These are phyloP conservation scores for Prunus yedoensis DNA, from an alignment of 331 rosid genomes.

Conservation along the genomic window DNA sequence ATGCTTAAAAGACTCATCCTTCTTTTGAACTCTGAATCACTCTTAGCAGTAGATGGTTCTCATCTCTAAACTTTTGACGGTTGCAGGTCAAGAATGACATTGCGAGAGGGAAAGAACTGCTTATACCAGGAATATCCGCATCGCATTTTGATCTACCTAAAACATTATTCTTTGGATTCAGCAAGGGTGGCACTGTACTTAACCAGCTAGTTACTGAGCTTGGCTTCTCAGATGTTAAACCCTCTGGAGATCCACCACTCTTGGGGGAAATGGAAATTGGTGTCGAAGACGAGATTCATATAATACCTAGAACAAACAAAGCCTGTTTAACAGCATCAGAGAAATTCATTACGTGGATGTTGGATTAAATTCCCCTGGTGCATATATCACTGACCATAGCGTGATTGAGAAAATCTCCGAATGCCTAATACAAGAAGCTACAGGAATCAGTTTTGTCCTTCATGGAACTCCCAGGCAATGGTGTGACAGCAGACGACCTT, in stretches of 20 bases:
- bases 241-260: slow-evolving; percentile 10
- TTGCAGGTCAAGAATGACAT: slow-evolving; percentile 48
- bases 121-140: slow-evolving; percentile 12
- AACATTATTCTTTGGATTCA: slow-evolving; percentile 75
- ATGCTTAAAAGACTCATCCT: background rate
- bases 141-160: slow-evolving; percentile 33
- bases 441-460: slow-evolving; percentile 51
- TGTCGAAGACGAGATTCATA: slow-evolving; percentile 23
- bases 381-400: slow-evolving; percentile 55
- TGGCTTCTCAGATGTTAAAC: slow-evolving; percentile 40
- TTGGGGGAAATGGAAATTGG: slow-evolving; percentile 23
- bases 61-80: background rate
- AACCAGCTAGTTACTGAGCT: slow-evolving; percentile 84
- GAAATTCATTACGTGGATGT: slow-evolving; percentile 90
- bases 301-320: slow-evolving; percentile 49
- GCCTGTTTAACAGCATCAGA: slow-evolving; percentile 55
- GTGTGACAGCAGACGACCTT: slow-evolving; percentile 54
- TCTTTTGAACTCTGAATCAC: background rate
- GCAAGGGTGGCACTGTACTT: slow-evolving; percentile 87
- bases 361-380: slow-evolving; percentile 74
- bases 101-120: slow-evolving; percentile 28
- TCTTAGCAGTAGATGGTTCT: background rate
- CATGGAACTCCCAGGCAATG: slow-evolving; percentile 95
- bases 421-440: slow-evolving; percentile 37
- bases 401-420: slow-evolving; percentile 52